Evolutionary conservation across 345 rosid genomes (phyloP).

Genomic region (Noccaea bulbosa): DNA sequence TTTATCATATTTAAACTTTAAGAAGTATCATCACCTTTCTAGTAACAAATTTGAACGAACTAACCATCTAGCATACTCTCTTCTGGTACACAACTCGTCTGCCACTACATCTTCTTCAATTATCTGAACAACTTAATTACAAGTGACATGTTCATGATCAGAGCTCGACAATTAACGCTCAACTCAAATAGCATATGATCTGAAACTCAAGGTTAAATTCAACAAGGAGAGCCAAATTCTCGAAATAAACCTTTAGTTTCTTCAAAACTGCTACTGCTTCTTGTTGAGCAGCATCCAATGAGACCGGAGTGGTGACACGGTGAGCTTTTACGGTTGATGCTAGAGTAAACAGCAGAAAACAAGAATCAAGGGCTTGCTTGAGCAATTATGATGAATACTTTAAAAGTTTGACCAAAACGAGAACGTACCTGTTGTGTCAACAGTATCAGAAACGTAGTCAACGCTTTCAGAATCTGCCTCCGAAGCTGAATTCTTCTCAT

Average conservation of each 20-base stretch:
- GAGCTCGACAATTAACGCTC: too few species aligned
- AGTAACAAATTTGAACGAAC: constrained; percentile 60
- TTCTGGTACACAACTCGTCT: constrained; percentile 77
- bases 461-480: constrained; percentile 41
- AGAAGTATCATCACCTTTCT: constrained; percentile 61
- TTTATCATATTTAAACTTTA: neutral
- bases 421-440: constrained; percentile 47
- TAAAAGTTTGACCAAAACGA: neutral
- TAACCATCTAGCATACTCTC: constrained; percentile 91
- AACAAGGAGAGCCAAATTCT: too few species aligned
- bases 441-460: constrained; percentile 37
- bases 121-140: constrained; percentile 66
- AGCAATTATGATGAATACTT: neutral
- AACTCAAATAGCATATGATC: too few species aligned
- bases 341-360: constrained; percentile 28
- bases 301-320: constrained; percentile 46
- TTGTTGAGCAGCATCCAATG: constrained; percentile 72
- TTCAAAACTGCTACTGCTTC: constrained; percentile 69
- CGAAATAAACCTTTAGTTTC: constrained; percentile 68
- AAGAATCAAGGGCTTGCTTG: neutral
- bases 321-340: constrained; percentile 44
- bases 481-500: constrained; percentile 40
- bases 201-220: too few species aligned
- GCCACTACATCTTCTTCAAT: constrained; percentile 62
- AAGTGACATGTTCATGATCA: constrained; percentile 50